A percentile compares a stretch with the other conserved stretches of the same genome.
phyloP scores from a whole-genome alignment of 1,284 basidiomycete species.

The Papiliotrema laurentii region DNA sequence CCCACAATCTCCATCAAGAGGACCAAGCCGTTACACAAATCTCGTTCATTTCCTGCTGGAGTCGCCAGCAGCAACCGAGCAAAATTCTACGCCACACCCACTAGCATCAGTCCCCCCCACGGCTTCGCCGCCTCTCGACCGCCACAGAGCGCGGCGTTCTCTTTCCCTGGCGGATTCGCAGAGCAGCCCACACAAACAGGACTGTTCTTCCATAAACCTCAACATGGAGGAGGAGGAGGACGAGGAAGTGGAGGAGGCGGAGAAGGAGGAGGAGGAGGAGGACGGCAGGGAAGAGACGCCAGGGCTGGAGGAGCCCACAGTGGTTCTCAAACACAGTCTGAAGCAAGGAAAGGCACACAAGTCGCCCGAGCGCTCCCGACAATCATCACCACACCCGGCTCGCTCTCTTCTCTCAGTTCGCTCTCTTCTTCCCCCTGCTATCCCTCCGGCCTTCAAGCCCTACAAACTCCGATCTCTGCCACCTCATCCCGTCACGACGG shows the following conservation, averaged over 20 bases:
- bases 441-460: conserved; percentile 1
- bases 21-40: conserved; percentile 13
- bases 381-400: neutral
- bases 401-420: neutral
- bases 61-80: conserved; percentile 1
- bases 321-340: too few species aligned
- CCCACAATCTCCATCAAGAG: conserved; percentile 25
- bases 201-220: neutral
- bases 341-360: too few species aligned
- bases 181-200: conserved; percentile 5
- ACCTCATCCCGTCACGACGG: neutral
- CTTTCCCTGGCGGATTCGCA: conserved; percentile 28
- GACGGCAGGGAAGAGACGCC: too few species aligned
- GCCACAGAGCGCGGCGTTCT: conserved; percentile 36
- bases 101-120: conserved; percentile 23
- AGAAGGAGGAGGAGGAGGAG: neutral
- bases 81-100: conserved; percentile 6
- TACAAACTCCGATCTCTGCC: conserved; percentile 8
- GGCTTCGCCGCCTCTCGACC: conserved; percentile 38
- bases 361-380: too few species aligned
- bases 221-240: neutral
- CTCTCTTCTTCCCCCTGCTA: neutral
- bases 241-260: neutral
- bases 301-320: too few species aligned
- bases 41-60: too few species aligned